These are phyloP conservation scores for Penicillium olsonii DNA, from an alignment of 2,329 filamentous ascomycete genomes.

Conservation along the genomic window DNA sequence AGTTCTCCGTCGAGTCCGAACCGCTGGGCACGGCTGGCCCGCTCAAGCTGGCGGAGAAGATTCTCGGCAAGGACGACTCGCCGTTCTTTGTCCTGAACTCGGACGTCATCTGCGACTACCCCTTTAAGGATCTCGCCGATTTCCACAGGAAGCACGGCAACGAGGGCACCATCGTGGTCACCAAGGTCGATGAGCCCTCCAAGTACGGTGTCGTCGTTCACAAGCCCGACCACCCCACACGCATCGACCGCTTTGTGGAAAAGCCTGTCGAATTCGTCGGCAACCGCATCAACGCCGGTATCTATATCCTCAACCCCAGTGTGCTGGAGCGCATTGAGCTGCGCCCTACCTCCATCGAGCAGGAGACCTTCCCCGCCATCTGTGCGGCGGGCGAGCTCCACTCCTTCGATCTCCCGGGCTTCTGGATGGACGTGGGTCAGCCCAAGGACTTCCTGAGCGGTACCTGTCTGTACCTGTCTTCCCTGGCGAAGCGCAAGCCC, in stretches of 20 bases:
- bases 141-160: conserved; percentile 94
- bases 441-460: conserved; percentile 97
- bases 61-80: conserved; percentile 86
- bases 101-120: conserved; percentile 97
- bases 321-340: conserved; percentile 91
- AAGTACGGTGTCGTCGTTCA: conserved; percentile 99
- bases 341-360: conserved; percentile 94
- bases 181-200: conserved; percentile 97
- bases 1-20: conserved; percentile 95
- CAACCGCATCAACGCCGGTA: conserved; percentile 97
- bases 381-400: conserved; percentile 86
- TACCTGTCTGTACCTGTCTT: conserved; percentile 94
- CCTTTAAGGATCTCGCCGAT: conserved; percentile 82
- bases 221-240: conserved; percentile 85
- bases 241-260: conserved; percentile 98
- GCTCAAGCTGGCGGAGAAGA: conserved; percentile 90
- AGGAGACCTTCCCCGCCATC: conserved; percentile 97
- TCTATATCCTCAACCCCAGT: conserved; percentile 95
- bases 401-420: conserved; percentile 94
- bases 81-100: conserved; percentile 99
- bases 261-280: conserved; percentile 98
- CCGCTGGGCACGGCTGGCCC: conserved; percentile 93
- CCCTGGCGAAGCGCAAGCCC: conserved; percentile 83
- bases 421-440: conserved; percentile 99
- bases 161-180: conserved; percentile 96